Conservation (phyloP, 495 filamentous ascomycete species). For the Lophiotrema nucula region DNA sequence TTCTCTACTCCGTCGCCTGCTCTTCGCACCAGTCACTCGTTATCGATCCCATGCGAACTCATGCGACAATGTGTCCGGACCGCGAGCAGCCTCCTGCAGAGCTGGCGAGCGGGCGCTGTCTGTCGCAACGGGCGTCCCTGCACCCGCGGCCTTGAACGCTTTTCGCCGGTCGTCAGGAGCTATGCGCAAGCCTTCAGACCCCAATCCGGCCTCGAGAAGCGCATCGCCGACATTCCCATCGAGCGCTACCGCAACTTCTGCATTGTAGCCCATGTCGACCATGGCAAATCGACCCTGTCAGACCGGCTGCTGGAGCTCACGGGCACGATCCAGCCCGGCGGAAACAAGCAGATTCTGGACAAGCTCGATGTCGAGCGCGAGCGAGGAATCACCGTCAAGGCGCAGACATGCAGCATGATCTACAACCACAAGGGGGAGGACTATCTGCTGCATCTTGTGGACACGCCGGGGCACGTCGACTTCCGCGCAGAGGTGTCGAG, state of each 20-base stretch:
- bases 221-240: slow-evolving; percentile 85
- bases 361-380: slow-evolving; percentile 96
- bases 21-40: background rate
- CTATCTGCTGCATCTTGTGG: slow-evolving; percentile 91
- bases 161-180: slow-evolving; percentile 45
- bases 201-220: slow-evolving; percentile 64
- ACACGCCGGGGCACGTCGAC: slow-evolving; percentile 97
- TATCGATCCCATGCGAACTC: slow-evolving; percentile 25
- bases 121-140: slow-evolving; percentile 13
- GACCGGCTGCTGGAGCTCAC: slow-evolving; percentile 93
- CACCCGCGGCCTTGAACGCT: slow-evolving; percentile 36
- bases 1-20: slow-evolving; percentile 1
- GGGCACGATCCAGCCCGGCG: slow-evolving; percentile 82
- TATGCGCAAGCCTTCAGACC: slow-evolving; percentile 43
- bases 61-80: slow-evolving; percentile 39
- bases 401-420: slow-evolving; percentile 97
- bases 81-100: slow-evolving; percentile 38
- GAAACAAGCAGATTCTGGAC: slow-evolving; percentile 93
- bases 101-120: slow-evolving; percentile 30
- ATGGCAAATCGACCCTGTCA: slow-evolving; percentile 93
- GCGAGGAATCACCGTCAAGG: slow-evolving; percentile 96
- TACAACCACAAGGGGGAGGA: slow-evolving; percentile 83
- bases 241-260: slow-evolving; percentile 95
- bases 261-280: slow-evolving; percentile 98
- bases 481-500: slow-evolving; percentile 94